Conservation (phyloP, 2,329 filamentous ascomycete species). For the Gaeumannomyces tritici region DNA sequence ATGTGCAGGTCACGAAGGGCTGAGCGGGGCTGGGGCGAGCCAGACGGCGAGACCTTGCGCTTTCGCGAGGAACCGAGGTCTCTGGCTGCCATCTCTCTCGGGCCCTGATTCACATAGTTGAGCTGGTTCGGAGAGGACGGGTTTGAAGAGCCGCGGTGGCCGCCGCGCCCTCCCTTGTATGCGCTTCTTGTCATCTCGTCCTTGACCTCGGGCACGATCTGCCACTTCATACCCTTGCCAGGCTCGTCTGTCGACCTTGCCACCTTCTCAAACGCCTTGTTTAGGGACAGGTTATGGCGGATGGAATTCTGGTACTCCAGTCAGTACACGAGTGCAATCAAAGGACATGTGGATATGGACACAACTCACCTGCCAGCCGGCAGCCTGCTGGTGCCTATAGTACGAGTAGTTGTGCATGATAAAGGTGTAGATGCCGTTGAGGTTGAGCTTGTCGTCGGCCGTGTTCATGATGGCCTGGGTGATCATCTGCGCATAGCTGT, state of each 20-base stretch:
- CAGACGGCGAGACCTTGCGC: conserved; percentile 42
- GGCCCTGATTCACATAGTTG: conserved; percentile 50
- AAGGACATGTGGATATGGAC: background rate
- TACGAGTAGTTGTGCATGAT: conserved; percentile 90
- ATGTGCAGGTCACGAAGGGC: conserved; percentile 41
- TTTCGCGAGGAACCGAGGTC: conserved; percentile 45
- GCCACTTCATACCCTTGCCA: conserved; percentile 99
- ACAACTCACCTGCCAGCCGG: conserved; percentile 76
- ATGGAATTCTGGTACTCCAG: conserved; percentile 74
- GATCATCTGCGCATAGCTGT: conserved; percentile 94
- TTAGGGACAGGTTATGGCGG: conserved; percentile 88
- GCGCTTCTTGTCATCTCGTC: conserved; percentile 81
- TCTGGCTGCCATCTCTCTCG: conserved; percentile 42
- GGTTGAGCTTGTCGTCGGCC: conserved; percentile 76
- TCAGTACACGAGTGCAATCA: background rate
- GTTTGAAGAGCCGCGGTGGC: conserved; percentile 58
- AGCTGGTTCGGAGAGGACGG: conserved; percentile 58
- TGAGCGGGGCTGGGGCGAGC: conserved; percentile 45
- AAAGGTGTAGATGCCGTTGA: conserved; percentile 88
- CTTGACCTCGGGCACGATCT: conserved; percentile 72
- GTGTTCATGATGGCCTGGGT: conserved; percentile 90
- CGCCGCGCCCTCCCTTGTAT: conserved; percentile 50
- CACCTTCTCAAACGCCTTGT: conserved; percentile 90
- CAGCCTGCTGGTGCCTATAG: conserved; percentile 67
- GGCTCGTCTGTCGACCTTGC: conserved; percentile 89